phyloP scores from a whole-genome alignment of 2,329 filamentous ascomycete genomes.

The Cercospora sp. region DNA sequence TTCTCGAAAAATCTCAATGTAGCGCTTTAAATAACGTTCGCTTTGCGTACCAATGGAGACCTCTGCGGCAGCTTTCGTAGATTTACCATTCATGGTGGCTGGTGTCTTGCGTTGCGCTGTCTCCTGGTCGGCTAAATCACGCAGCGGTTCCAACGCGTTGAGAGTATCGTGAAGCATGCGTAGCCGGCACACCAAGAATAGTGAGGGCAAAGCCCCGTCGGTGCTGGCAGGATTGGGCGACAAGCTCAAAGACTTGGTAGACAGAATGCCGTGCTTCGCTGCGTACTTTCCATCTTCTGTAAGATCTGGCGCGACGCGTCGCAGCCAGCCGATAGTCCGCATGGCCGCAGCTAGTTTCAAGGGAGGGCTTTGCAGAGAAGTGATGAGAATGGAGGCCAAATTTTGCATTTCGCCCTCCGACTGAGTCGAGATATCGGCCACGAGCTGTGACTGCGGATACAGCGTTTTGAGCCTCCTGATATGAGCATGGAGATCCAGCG shows the following conservation, averaged over 20 bases:
- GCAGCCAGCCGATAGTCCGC: slow-evolving; percentile 86
- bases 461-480: slow-evolving; percentile 81
- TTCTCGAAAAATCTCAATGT: slow-evolving; percentile 95
- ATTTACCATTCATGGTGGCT: slow-evolving; percentile 29
- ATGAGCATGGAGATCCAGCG: slow-evolving; percentile 89
- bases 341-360: slow-evolving; percentile 88
- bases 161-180: slow-evolving; percentile 77
- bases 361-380: slow-evolving; percentile 70
- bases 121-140: slow-evolving; percentile 88
- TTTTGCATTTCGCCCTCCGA: slow-evolving; percentile 85
- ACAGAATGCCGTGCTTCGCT: slow-evolving; percentile 30
- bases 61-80: slow-evolving; percentile 43
- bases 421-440: slow-evolving; percentile 71
- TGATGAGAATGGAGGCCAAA: slow-evolving; percentile 81
- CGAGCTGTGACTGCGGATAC: slow-evolving; percentile 75
- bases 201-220: slow-evolving; percentile 71
- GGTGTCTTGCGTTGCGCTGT: slow-evolving; percentile 48
- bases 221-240: slow-evolving; percentile 31
- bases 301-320: slow-evolving; percentile 80
- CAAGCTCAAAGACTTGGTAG: slow-evolving; percentile 34
- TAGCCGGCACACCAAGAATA: slow-evolving; percentile 85
- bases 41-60: slow-evolving; percentile 76
- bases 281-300: slow-evolving; percentile 42
- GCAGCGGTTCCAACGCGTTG: slow-evolving; percentile 78
- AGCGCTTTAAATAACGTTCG: slow-evolving; percentile 89